Evolutionary conservation across 805 yeast species (phyloP).

Genomic region (Saturnispora serradocipensis): DNA sequence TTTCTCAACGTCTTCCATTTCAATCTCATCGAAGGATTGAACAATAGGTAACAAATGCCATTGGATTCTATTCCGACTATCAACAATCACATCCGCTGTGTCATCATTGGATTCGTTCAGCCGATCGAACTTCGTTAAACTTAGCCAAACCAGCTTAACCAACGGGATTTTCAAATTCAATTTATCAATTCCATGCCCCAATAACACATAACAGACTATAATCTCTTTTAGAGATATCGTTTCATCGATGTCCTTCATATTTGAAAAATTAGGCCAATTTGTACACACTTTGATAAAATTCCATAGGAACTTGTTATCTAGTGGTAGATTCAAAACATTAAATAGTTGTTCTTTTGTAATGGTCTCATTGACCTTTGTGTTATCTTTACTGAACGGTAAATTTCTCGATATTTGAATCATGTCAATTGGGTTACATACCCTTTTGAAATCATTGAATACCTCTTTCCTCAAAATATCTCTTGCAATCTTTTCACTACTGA

Average conservation of each 20-base stretch:
- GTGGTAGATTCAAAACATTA: slow-evolving; percentile 10
- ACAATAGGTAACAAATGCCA: slow-evolving; percentile 30
- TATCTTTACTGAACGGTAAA: background rate
- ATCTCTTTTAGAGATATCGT: slow-evolving; percentile 7
- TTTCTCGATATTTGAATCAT: slow-evolving; percentile 5
- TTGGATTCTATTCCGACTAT: slow-evolving; percentile 16
- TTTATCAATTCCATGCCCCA: slow-evolving; percentile 2
- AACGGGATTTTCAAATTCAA: background rate
- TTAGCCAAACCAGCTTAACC: background rate
- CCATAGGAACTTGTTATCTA: slow-evolving; percentile 12
- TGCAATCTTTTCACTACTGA: background rate
- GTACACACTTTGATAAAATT: slow-evolving; percentile 4
- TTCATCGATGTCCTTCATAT: background rate
- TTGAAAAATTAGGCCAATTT: slow-evolving; percentile 10
- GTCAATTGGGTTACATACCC: slow-evolving; percentile 1
- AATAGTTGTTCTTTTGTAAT: background rate
- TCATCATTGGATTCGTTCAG: background rate
- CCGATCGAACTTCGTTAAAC: background rate
- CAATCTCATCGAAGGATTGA: slow-evolving; percentile 30
- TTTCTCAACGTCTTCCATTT: background rate
- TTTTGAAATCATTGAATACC: slow-evolving; percentile 1
- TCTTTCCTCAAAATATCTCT: background rate
- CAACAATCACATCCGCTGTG: slow-evolving; percentile 17
- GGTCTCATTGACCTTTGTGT: background rate
- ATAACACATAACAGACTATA: slow-evolving; percentile 2